A percentile compares a stretch with the other conserved stretches of the same genome.
These are phyloP conservation scores for Aspergillus sp. DNA, from an alignment of 2,329 filamentous ascomycete species.

Conservation along the genomic window DNA sequence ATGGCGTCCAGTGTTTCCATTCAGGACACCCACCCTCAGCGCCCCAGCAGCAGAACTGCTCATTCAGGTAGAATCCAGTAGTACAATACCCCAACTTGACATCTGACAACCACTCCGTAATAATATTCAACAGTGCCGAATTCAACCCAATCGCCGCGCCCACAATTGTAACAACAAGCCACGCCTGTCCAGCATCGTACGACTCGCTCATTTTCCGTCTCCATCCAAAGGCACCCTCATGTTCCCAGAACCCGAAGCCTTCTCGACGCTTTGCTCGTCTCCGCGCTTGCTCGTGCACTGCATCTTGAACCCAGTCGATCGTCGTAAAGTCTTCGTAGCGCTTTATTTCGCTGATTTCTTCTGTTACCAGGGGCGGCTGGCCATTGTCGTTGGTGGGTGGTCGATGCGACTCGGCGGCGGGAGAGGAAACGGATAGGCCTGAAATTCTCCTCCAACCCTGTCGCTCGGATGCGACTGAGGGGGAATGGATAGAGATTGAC, in stretches of 20 bases:
- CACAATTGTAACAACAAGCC: constrained; percentile 94
- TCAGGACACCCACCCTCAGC: constrained; percentile 82
- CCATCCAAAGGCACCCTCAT: constrained; percentile 66
- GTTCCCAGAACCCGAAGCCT: constrained; percentile 64
- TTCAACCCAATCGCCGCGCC: constrained; percentile 87
- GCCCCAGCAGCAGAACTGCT: constrained; percentile 97
- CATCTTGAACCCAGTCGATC: constrained; percentile 95
- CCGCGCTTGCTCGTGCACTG: constrained; percentile 77
- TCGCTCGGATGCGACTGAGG: constrained; percentile 26
- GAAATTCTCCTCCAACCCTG: constrained; percentile 38
- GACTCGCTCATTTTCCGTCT: constrained; percentile 72
- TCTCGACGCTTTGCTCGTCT: constrained; percentile 69
- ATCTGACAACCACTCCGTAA: constrained; percentile 94
- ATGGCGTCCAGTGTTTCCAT: constrained; percentile 82
- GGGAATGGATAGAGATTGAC: constrained; percentile 23
- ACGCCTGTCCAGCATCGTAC: constrained; percentile 94
- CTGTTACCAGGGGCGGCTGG: constrained; percentile 65
- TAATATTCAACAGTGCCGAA: constrained; percentile 86
- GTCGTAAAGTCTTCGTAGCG: constrained; percentile 99
- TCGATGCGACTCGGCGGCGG: constrained; percentile 51
- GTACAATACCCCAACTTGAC: constrained; percentile 94
- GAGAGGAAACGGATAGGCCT: constrained; percentile 48
- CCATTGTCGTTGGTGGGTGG: constrained; percentile 44
- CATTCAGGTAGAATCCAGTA: constrained; percentile 93
- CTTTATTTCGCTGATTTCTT: constrained; percentile 97